phyloP scores from a whole-genome alignment of 306 rosid species.

The Rubus idaeus region DNA sequence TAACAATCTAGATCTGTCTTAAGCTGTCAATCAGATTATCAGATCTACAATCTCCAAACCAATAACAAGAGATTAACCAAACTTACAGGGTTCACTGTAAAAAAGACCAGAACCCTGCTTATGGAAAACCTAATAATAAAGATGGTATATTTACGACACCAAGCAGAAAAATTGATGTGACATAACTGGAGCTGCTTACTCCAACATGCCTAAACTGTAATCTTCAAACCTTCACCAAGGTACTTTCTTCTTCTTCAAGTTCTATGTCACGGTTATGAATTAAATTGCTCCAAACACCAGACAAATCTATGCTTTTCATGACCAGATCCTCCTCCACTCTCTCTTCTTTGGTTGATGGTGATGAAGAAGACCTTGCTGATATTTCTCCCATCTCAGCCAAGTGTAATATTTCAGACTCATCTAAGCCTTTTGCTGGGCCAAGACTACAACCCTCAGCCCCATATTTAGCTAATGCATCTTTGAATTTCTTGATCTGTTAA shows the following conservation, averaged over 20 bases:
- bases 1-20: conserved; percentile 13
- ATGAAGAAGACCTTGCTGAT: conserved; percentile 23
- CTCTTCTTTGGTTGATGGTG: conserved; percentile 22
- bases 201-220: background rate
- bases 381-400: conserved; percentile 52
- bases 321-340: conserved; percentile 41
- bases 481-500: conserved; percentile 76
- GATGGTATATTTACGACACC: background rate
- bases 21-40: conserved; percentile 22
- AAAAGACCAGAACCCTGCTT: conserved; percentile 31
- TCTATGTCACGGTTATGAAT: conserved; percentile 20
- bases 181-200: conserved; percentile 27
- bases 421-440: conserved; percentile 71
- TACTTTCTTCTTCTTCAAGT: conserved; percentile 23
- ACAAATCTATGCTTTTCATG: conserved; percentile 23
- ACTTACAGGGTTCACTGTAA: conserved; percentile 21
- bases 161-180: background rate
- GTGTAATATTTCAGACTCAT: conserved; percentile 54
- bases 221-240: conserved; percentile 16
- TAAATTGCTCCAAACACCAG: conserved; percentile 30
- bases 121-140: conserved; percentile 18
- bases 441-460: conserved; percentile 58
- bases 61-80: conserved; percentile 15
- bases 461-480: conserved; percentile 65
- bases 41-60: conserved; percentile 19